Base-by-base conservation (phyloP, 78 protist genomes). In the Mastigamoeba balamuthi region DNA sequence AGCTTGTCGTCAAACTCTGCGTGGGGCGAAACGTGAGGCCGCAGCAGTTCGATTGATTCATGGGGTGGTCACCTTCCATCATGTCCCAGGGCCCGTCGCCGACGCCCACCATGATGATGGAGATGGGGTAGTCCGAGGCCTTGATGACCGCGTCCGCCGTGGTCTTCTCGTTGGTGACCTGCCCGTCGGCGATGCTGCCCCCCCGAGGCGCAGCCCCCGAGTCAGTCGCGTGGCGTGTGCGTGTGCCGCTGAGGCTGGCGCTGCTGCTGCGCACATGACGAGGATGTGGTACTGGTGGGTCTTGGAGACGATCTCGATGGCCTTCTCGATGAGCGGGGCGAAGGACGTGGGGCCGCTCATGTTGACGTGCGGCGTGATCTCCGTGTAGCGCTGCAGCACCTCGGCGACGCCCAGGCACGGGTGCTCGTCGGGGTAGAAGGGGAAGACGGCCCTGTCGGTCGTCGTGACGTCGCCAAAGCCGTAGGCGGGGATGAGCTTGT, bases 31-130 rank as follows among this genome's bases (percentile, higher is more conserved):
- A 6, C 4, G 43, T 33, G 40, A 2, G 75, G 27, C n/a, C n/a
- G n/a, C n/a, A n/a, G n/a, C n/a, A n/a, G n/a, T n/a, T 3, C 25
- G 6, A 0, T 3, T 9, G 48, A 4, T 7, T 8, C 2, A 9
- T 48, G 33, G 39, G 10, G 0, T 0, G 41, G 40, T 36, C 39
- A 74, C 7, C 41, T 53, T 0, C 69, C 86, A 82, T 84, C 66
- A 3, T 39, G 27, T 73, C 86, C 86, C 85, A 84, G 2, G 88
- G 88, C 0, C 88, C 87, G 6, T 85, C 76, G 1, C 93, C 93
- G 6, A 88, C 81, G 8, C 93, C 93, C 6, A 89, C 86, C 9
- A 85, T 81, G 30, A 89, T 37, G 44, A 89, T 87, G 17, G 89
- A 82, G 4, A 89, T 2, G 6, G 93, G 91, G 17, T 48, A 70